Evolutionary conservation across 768 basidiomycete genomes (phyloP).

Genomic region (Stropharia rugosoannulata): DNA sequence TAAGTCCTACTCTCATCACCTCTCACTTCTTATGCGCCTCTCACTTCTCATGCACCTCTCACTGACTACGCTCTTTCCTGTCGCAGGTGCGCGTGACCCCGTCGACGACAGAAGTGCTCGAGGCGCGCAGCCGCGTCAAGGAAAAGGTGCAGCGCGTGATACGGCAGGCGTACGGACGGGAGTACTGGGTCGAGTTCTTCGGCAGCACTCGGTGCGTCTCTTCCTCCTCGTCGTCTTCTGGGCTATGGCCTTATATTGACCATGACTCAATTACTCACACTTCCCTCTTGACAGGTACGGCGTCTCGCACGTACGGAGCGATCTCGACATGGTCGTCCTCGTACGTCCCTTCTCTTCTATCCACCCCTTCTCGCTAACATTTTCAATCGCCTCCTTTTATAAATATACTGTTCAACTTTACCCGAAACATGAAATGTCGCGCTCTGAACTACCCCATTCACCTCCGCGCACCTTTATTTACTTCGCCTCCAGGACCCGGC

Average conservation of each 20-base stretch:
- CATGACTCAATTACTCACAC: no score
- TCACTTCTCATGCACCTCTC: no score
- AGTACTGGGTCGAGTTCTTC: constrained; percentile 38
- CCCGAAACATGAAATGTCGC: not conserved
- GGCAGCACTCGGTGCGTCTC: constrained; percentile 41
- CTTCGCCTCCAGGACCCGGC: constrained; percentile 23
- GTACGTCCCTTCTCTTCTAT: constrained; percentile 29
- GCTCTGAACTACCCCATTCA: not conserved
- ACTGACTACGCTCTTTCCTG: not conserved
- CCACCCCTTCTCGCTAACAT: not conserved
- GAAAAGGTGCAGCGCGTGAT: constrained; percentile 24
- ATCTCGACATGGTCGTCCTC: constrained; percentile 52
- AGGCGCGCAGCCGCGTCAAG: not conserved
- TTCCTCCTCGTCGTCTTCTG: no score
- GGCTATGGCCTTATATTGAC: no score
- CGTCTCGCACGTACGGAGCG: constrained; percentile 36
- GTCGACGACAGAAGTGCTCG: not conserved
- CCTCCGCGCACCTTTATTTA: no score
- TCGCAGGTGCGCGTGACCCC: not conserved
- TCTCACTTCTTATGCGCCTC: no score
- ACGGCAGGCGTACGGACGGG: constrained; percentile 25
- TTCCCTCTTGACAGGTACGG: constrained; percentile 33
- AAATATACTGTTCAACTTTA: no score
- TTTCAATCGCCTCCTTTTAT: not conserved
- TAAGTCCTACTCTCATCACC: no score